A percentile compares a stretch with the other conserved stretches of the same genome.
Conservation (phyloP, 352 stramenopile species). For the Phytopythium mirpurense region DNA sequence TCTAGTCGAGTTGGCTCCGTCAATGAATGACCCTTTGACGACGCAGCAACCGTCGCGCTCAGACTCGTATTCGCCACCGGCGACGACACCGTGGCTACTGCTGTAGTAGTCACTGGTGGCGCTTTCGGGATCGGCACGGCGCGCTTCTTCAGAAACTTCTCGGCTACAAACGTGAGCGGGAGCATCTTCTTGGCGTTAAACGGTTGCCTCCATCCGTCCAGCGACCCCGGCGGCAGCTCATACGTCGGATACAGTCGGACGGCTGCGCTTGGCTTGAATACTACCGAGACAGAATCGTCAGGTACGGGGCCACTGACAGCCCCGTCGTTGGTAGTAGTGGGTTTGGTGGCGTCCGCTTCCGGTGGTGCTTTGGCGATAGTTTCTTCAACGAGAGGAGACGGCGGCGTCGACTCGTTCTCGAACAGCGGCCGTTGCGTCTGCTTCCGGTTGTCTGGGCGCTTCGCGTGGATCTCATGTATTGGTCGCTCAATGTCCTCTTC, state of each 20-base stretch:
- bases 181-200: conserved; percentile 38
- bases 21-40: background rate
- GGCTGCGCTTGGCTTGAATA: background rate
- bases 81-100: background rate
- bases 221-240: conserved; percentile 27
- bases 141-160: conserved; percentile 52
- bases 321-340: background rate
- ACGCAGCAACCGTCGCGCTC: background rate
- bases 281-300: background rate
- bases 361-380: background rate
- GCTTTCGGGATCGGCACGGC: conserved; percentile 2
- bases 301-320: background rate
- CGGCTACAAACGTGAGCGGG: conserved; percentile 48
- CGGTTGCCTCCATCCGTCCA: conserved; percentile 30
- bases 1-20: background rate
- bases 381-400: background rate
- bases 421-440: background rate
- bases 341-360: background rate
- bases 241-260: conserved; percentile 41
- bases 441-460: conserved; percentile 4
- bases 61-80: background rate
- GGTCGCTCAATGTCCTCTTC: conserved; percentile 38
- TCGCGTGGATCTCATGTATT: conserved; percentile 19
- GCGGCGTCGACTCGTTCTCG: background rate
- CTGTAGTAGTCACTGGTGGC: background rate